phyloP scores from a whole-genome alignment of 1,284 basidiomycete genomes.

The Hypsizygus ulmarius region DNA sequence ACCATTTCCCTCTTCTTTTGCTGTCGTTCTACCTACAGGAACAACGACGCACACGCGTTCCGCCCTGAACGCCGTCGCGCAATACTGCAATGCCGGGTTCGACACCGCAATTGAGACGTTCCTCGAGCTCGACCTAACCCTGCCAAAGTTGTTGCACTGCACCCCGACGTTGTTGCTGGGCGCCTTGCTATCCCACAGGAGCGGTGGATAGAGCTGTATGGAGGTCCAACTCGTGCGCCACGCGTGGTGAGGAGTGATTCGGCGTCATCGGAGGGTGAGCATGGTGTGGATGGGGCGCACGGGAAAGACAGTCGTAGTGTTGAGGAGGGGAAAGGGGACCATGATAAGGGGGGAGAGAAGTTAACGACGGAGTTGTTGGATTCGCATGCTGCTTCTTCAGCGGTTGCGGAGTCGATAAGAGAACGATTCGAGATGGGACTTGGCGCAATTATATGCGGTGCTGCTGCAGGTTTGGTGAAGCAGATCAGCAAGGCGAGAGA shows the following conservation, averaged over 20 bases:
- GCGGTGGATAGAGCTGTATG: conserved; percentile 86
- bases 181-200: conserved; percentile 66
- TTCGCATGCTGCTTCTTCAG: conserved; percentile 33
- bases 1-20: not conserved
- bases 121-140: conserved; percentile 90
- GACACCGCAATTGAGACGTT: conserved; percentile 86
- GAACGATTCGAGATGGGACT: conserved; percentile 52
- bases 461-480: conserved; percentile 39
- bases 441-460: conserved; percentile 45
- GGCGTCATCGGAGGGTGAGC: conserved; percentile 15
- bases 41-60: conserved; percentile 54
- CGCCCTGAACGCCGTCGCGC: conserved; percentile 72
- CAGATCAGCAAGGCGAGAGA: conserved; percentile 68
- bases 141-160: conserved; percentile 90
- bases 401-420: conserved; percentile 43
- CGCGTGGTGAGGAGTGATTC: conserved; percentile 14
- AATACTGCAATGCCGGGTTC: conserved; percentile 69
- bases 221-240: conserved; percentile 54
- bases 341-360: conserved; percentile 9
- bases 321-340: not conserved
- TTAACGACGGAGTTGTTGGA: conserved; percentile 28
- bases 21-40: conserved; percentile 44
- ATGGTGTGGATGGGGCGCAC: conserved; percentile 23
- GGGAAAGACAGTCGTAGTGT: conserved; percentile 14
- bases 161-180: conserved; percentile 81